These are phyloP conservation scores for Calendula officinalis DNA, from an alignment of 129 eudicot species.

Conservation along the genomic window DNA sequence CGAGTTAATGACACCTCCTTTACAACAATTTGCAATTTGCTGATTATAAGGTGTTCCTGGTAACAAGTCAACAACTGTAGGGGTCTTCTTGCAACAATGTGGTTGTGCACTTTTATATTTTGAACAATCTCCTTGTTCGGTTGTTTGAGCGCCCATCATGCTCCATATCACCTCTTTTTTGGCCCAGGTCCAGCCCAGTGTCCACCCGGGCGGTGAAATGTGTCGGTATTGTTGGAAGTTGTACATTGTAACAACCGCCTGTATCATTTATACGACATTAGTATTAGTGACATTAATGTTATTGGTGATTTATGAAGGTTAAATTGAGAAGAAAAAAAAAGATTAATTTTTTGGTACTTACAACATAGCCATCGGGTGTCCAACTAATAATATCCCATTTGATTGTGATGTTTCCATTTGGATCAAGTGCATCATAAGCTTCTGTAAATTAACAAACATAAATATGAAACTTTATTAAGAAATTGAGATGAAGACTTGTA, in stretches of 20 bases:
- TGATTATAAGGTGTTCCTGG: conserved; percentile 94
- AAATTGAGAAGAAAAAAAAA: neutral
- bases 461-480: too few relatives aligned
- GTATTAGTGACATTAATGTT: neutral
- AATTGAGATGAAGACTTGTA: neutral
- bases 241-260: conserved; percentile 89
- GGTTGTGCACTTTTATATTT: conserved; percentile 70
- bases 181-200: conserved; percentile 97
- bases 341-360: conserved; percentile 36
- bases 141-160: conserved; percentile 87
- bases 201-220: conserved; percentile 94
- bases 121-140: conserved; percentile 96
- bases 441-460: conserved; percentile 46
- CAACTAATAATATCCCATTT: conserved; percentile 89
- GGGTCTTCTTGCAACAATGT: conserved; percentile 84
- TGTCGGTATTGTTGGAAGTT: conserved; percentile 90
- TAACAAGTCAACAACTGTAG: conserved; percentile 72
- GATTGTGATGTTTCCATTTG: conserved; percentile 84
- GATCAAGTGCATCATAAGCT: conserved; percentile 92
- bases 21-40: conserved; percentile 91
- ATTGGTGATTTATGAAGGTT: conserved; percentile 14
- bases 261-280: conserved; percentile 4
- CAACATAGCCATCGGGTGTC: conserved; percentile 98
- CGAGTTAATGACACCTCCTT: conserved; percentile 88
- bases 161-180: conserved; percentile 92